Evolutionary conservation across 805 yeast genomes (phyloP).

Genomic region (Wickerhamiella allomyrinae): DNA sequence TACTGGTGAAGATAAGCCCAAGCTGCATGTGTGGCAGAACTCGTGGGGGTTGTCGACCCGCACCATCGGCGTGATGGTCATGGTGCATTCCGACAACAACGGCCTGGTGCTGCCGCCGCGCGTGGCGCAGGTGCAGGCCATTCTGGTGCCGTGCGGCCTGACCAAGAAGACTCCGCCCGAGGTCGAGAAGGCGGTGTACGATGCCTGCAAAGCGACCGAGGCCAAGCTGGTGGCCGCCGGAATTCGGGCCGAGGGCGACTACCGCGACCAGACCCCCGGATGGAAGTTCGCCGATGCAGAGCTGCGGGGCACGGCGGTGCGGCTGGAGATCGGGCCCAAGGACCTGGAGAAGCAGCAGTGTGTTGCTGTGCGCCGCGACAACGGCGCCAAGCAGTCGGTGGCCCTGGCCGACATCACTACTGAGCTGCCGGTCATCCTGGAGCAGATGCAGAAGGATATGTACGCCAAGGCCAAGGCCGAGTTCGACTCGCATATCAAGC

Average conservation of each 20-base stretch:
- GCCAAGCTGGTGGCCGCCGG: slow-evolving; percentile 41
- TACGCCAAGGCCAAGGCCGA: slow-evolving; percentile 66
- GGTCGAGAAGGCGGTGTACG: slow-evolving; percentile 51
- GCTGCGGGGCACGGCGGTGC: slow-evolving; percentile 86
- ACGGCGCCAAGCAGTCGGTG: slow-evolving; percentile 58
- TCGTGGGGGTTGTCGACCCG: slow-evolving; percentile 99
- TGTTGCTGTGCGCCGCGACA: slow-evolving; percentile 86
- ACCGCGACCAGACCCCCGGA: slow-evolving; percentile 90
- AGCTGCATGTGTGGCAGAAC: slow-evolving; percentile 84
- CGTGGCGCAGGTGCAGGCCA: slow-evolving; percentile 84
- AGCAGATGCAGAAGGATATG: slow-evolving; percentile 63
- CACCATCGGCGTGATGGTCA: slow-evolving; percentile 97
- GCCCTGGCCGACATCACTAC: slow-evolving; percentile 49
- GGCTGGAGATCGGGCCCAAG: slow-evolving; percentile 93
- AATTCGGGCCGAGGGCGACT: slow-evolving; percentile 70
- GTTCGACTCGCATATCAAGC: slow-evolving; percentile 71
- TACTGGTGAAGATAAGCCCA: slow-evolving; percentile 46
- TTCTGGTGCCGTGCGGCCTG: slow-evolving; percentile 88
- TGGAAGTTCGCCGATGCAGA: slow-evolving; percentile 98
- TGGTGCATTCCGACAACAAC: slow-evolving; percentile 97
- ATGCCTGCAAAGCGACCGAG: slow-evolving; percentile 61
- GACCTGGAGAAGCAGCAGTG: slow-evolving; percentile 72
- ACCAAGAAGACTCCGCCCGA: slow-evolving; percentile 75
- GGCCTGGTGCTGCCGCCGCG: slow-evolving; percentile 97
- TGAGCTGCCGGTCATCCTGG: slow-evolving; percentile 61